Evolutionary conservation across 176 grass and related monocot genomes (phyloP), one percentile per base, ranked within the genome.

Genomic region (Oryza nivara): DNA sequence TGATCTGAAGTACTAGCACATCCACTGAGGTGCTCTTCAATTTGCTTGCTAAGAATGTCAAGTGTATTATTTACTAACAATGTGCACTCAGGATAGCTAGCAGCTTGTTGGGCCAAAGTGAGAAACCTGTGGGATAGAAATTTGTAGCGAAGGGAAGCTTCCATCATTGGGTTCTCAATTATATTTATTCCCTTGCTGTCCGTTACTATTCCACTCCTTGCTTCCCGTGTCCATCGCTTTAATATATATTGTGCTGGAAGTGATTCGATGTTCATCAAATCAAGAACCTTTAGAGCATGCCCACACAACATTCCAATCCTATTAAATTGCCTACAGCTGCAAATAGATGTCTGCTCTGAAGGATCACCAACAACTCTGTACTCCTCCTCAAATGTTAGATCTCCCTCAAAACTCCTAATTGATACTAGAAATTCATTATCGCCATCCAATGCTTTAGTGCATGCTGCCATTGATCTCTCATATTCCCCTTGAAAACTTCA

Each of bases 401-500:
- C 51, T 54, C 15, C 51, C 25, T 1, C 23, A 25, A 66, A 26
- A 26, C 64, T 30, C 64, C 4, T 11, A 32, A 67, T 67, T 14
- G 65, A 26, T 54, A 54, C 51, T 54, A 54, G 51, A 54, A 17
- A 54, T 54, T 54, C 51, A 54, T 54, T 54, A 54, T 5, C 4
- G 2, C 14, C 51, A 54, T 54, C 51, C 14, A 19, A 54, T 54
- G 51, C 51, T 3, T 54, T 54, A 15, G 14, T 54, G 16, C 51
- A 54, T 3, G 51, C 51, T 54, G 7, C 72, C 79, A 77, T 83
- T 23, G 72, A 82, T 70, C 66, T 73, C 83, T 88, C 86, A 36
- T 88, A 88, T 63, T 88, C 86, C 46, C 82, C 72, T 68, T 88
- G 66, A 56, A 88, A 88, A 16, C 82, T 54, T 54, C 51, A 54